Percentiles rank a stretch among this genome's conserved stretches.
These are phyloP conservation scores for Alternaria incomplexa DNA, from an alignment of 2,329 filamentous ascomycete species.

Conservation along the genomic window DNA sequence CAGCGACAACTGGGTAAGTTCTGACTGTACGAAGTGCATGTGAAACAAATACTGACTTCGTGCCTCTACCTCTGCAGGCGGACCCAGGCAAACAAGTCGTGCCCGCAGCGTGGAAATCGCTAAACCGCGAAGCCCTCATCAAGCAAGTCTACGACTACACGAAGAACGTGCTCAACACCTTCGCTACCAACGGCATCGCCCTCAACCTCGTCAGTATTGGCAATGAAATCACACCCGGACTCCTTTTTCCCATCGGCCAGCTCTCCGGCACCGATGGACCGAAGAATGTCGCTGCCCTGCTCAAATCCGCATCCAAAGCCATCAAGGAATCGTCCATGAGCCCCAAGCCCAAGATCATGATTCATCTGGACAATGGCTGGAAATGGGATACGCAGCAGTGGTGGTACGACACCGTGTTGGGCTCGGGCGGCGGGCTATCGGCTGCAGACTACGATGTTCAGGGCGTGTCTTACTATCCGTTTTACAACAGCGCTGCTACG, in stretches of 20 bases:
- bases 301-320: slow-evolving; percentile 68
- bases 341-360: slow-evolving; percentile 70
- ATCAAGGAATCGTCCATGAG: slow-evolving; percentile 67
- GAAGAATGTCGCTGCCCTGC: slow-evolving; percentile 66
- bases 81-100: slow-evolving; percentile 68
- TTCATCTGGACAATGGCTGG: slow-evolving; percentile 80
- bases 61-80: slow-evolving; percentile 45
- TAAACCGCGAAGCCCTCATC: slow-evolving; percentile 63
- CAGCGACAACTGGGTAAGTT: slow-evolving; percentile 66
- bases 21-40: no score
- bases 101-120: slow-evolving; percentile 68
- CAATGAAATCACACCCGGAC: slow-evolving; percentile 72
- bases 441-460: slow-evolving; percentile 71
- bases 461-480: slow-evolving; percentile 76
- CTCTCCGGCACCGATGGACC: slow-evolving; percentile 55
- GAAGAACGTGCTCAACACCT: slow-evolving; percentile 64
- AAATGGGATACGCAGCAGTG: slow-evolving; percentile 69
- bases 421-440: slow-evolving; percentile 54
- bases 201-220: slow-evolving; percentile 72
- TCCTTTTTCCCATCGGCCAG: slow-evolving; percentile 70
- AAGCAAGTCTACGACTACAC: slow-evolving; percentile 75
- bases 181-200: slow-evolving; percentile 61
- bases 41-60: no score
- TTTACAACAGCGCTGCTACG: slow-evolving; percentile 67
- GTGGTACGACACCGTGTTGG: slow-evolving; percentile 65